Evolutionary conservation across 441 rosid genomes (phyloP).

Genomic region (Daphne laureola): DNA sequence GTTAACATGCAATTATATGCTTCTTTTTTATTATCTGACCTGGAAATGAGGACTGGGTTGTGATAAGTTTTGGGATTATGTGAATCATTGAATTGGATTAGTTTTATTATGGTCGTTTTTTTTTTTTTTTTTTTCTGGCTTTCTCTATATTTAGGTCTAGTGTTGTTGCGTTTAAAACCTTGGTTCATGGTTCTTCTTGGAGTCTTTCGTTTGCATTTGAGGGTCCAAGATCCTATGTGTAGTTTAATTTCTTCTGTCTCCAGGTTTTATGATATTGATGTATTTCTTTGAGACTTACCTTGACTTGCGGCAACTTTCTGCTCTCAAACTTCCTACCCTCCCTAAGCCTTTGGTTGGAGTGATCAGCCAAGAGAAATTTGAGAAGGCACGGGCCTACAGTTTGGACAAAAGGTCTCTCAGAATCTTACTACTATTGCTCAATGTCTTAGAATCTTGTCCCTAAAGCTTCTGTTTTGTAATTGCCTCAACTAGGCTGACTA

Average conservation of each 20-base stretch:
- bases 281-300: slow-evolving; percentile 79
- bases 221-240: too few relatives aligned
- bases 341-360: slow-evolving; percentile 85
- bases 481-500: not conserved
- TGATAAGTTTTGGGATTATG: too few relatives aligned
- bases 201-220: too few relatives aligned
- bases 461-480: slow-evolving; percentile 8
- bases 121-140: not conserved
- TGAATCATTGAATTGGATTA: not conserved
- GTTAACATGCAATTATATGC: too few relatives aligned
- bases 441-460: not conserved
- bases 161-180: too few relatives aligned
- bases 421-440: slow-evolving; percentile 5
- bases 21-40: too few relatives aligned
- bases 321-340: slow-evolving; percentile 70
- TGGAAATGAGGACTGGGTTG: too few relatives aligned
- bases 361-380: slow-evolving; percentile 84
- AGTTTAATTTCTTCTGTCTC: not conserved
- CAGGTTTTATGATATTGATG: slow-evolving; percentile 92
- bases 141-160: not conserved
- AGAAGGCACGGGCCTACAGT: slow-evolving; percentile 84
- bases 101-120: too few relatives aligned
- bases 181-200: too few relatives aligned
- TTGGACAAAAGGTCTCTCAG: slow-evolving; percentile 76
- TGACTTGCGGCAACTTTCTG: slow-evolving; percentile 79